These are phyloP conservation scores for Prunus mume DNA, from an alignment of 306 rosid species.

Conservation along the genomic window DNA sequence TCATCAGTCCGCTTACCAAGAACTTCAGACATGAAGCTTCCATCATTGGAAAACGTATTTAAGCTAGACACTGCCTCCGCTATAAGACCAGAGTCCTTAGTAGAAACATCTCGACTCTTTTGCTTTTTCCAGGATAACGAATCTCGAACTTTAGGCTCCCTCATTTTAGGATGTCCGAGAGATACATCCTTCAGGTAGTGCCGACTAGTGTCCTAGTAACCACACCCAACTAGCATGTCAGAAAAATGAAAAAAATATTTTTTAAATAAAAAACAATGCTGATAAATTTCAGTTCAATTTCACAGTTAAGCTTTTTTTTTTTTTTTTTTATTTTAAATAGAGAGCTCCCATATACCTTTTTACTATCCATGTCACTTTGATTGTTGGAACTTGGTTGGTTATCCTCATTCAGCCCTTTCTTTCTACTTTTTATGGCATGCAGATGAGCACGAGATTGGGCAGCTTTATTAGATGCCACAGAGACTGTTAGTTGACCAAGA, in stretches of 20 bases:
- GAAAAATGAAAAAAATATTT: not conserved
- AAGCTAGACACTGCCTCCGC: constrained; percentile 70
- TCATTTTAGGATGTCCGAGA: constrained; percentile 55
- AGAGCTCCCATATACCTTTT: constrained; percentile 52
- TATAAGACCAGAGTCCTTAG: constrained; percentile 50
- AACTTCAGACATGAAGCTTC: constrained; percentile 60
- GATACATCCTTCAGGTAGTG: constrained; percentile 62
- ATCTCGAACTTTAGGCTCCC: constrained; percentile 67
- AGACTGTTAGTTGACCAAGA: constrained; percentile 68
- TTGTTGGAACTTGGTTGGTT: constrained; percentile 33
- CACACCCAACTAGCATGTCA: not conserved
- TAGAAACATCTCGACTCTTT: constrained; percentile 39
- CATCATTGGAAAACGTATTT: constrained; percentile 70
- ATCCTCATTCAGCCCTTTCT: constrained; percentile 54
- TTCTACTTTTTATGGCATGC: constrained; percentile 68
- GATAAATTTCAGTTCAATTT: constrained; percentile 5
- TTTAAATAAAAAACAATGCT: not conserved
- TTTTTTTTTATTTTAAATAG: not conserved
- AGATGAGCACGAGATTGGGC: constrained; percentile 93
- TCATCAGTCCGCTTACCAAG: constrained; percentile 31
- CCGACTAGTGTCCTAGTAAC: constrained; percentile 18
- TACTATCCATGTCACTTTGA: constrained; percentile 35
- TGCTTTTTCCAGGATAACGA: constrained; percentile 77
- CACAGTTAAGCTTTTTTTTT: not conserved
- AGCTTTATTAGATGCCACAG: constrained; percentile 62